A percentile compares a stretch with the other conserved stretches of the same genome.
phyloP scores from a whole-genome alignment of 306 rosid species.

The Boehmeria nivea region DNA sequence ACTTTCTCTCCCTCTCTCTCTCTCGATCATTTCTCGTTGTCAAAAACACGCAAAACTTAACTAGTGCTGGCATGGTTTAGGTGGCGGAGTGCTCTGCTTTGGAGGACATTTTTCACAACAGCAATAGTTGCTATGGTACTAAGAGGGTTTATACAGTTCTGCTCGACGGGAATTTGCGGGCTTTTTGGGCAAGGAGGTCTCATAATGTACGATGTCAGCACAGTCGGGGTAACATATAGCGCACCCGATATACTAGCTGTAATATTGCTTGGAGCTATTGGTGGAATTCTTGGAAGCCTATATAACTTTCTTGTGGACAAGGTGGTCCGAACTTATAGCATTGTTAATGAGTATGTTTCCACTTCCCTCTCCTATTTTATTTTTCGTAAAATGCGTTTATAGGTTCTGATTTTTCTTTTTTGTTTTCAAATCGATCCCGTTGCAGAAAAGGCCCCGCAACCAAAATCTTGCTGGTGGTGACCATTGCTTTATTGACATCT shows the following conservation, averaged over 20 bases:
- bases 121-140: slow-evolving; percentile 81
- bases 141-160: slow-evolving; percentile 44
- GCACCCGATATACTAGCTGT: slow-evolving; percentile 52
- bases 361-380: too few species aligned
- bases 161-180: slow-evolving; percentile 54
- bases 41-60: background rate
- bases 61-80: slow-evolving; percentile 18
- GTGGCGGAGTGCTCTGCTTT: slow-evolving; percentile 93
- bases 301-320: slow-evolving; percentile 68
- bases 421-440: slow-evolving; percentile 17
- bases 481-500: slow-evolving; percentile 58
- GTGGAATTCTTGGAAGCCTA: slow-evolving; percentile 76
- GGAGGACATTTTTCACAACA: slow-evolving; percentile 81
- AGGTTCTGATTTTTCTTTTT: background rate
- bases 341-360: slow-evolving; percentile 71
- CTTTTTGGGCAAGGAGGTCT: slow-evolving; percentile 82
- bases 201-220: slow-evolving; percentile 63
- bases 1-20: background rate
- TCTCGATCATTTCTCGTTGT: background rate
- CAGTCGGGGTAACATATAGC: slow-evolving; percentile 41
- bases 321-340: slow-evolving; percentile 69
- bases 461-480: slow-evolving; percentile 54
- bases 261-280: slow-evolving; percentile 51
- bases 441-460: slow-evolving; percentile 67
- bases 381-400: background rate